Evolutionary conservation across 371 early-diverging fungal species (phyloP).

Genomic region (Umbelopsis sp.): DNA sequence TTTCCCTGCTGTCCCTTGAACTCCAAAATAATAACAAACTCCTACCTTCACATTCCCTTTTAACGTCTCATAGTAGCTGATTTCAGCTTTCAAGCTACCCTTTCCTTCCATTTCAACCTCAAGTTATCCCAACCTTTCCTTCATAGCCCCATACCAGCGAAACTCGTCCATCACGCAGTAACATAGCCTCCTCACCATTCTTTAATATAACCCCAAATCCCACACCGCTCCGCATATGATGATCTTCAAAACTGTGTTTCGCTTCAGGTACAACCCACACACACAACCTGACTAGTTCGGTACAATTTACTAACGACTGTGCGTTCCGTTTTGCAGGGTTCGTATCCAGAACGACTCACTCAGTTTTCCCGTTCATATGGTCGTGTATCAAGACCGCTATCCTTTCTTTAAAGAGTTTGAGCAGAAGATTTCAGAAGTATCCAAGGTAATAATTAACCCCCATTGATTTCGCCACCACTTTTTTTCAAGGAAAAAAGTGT

Average conservation of each 20-base stretch:
- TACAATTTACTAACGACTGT: background rate
- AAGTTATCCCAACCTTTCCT: constrained; percentile 15
- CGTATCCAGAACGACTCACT: constrained; percentile 35
- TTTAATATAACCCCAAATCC: background rate
- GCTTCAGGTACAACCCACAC: constrained; percentile 28
- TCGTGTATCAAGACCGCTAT: constrained; percentile 35
- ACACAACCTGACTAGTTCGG: too few relatives aligned
- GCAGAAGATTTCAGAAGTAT: constrained; percentile 34
- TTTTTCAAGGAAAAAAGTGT: constrained; percentile 1
- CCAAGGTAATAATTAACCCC: constrained; percentile 24
- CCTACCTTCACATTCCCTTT: constrained; percentile 19
- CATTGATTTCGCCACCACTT: background rate
- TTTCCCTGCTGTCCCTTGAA: constrained; percentile 9
- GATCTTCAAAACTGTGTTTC: constrained; percentile 36
- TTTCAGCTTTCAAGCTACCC: constrained; percentile 15
- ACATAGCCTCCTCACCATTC: background rate
- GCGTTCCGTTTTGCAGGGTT: constrained; percentile 28
- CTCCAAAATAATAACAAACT: constrained; percentile 17
- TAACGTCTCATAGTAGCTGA: constrained; percentile 14
- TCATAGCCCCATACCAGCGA: background rate
- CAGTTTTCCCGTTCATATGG: constrained; percentile 38
- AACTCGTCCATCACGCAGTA: too few relatives aligned
- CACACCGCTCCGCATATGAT: background rate
- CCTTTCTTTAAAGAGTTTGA: constrained; percentile 42
- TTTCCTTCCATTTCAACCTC: constrained; percentile 9